Percentiles rank a stretch among this genome's conserved stretches.
phyloP scores from a whole-genome alignment of 2,329 filamentous ascomycete genomes.

The Fusarium paranaense region DNA sequence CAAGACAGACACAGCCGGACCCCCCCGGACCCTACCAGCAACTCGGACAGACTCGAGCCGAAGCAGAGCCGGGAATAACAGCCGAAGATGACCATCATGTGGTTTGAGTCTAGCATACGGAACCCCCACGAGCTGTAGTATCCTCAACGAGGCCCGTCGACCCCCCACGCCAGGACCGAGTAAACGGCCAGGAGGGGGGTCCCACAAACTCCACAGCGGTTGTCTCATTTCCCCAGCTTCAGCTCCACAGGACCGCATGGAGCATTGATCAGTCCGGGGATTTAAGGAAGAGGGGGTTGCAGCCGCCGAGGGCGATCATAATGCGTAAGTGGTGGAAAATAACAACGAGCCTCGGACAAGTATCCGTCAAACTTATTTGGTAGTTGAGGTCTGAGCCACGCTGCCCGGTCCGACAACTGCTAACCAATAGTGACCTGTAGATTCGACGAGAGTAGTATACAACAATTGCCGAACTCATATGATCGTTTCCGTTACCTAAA shows the following conservation, averaged over 20 bases:
- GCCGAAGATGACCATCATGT: neutral
- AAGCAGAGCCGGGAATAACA: neutral
- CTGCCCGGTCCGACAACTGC: neutral
- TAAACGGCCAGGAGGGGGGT: slow-evolving; percentile 9
- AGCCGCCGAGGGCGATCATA: neutral
- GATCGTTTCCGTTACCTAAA: slow-evolving; percentile 1
- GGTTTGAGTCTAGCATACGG: neutral
- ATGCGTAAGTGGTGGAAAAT: neutral
- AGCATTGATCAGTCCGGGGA: slow-evolving; percentile 15
- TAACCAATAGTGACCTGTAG: neutral
- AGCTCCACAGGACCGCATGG: slow-evolving; percentile 20
- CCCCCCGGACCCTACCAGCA: neutral
- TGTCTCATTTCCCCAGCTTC: slow-evolving; percentile 2
- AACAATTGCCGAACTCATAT: neutral
- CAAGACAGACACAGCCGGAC: neutral
- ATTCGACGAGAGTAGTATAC: neutral
- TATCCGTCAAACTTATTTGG: neutral
- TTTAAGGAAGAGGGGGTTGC: neutral
- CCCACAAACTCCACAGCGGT: slow-evolving; percentile 14
- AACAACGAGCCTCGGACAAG: neutral
- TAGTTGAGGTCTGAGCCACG: neutral
- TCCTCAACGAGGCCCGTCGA: neutral
- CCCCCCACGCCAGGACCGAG: slow-evolving; percentile 14
- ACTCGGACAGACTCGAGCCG: neutral
- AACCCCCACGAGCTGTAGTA: slow-evolving; percentile 18